Evolutionary conservation across 257 asterid species (phyloP).

Genomic region (Solanum microdontum): DNA sequence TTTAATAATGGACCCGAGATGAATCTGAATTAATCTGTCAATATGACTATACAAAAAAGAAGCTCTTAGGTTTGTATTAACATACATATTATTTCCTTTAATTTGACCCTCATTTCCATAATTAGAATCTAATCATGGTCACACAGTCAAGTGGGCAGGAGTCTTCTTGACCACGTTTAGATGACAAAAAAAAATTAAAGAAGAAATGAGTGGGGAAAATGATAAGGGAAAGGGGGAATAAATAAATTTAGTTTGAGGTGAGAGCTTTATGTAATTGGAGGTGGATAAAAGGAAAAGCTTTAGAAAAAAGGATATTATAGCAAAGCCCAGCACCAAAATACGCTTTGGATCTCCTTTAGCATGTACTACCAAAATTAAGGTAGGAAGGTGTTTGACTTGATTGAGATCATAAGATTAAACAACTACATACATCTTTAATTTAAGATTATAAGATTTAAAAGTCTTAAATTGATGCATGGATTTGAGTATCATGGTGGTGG

Average conservation of each 20-base stretch:
- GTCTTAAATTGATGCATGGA: too few relatives aligned
- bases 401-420: not conserved
- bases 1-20: not conserved
- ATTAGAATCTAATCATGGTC: not conserved
- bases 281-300: not conserved
- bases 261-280: not conserved
- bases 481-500: too few relatives aligned
- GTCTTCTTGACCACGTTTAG: constrained; percentile 10
- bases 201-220: not conserved
- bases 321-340: constrained; percentile 5
- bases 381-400: not conserved
- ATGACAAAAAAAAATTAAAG: not conserved
- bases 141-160: not conserved
- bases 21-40: not conserved
- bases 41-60: not conserved
- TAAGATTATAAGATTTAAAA: too few relatives aligned
- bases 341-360: constrained; percentile 7
- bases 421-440: too few relatives aligned
- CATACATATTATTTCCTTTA: not conserved
- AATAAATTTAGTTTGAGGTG: not conserved
- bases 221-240: constrained; percentile 1
- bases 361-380: not conserved
- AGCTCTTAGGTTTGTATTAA: not conserved
- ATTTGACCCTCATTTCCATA: not conserved
- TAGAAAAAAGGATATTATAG: constrained; percentile 1